phyloP scores from a whole-genome alignment of 2,329 filamentous ascomycete genomes.

The Aspergillus latus region DNA sequence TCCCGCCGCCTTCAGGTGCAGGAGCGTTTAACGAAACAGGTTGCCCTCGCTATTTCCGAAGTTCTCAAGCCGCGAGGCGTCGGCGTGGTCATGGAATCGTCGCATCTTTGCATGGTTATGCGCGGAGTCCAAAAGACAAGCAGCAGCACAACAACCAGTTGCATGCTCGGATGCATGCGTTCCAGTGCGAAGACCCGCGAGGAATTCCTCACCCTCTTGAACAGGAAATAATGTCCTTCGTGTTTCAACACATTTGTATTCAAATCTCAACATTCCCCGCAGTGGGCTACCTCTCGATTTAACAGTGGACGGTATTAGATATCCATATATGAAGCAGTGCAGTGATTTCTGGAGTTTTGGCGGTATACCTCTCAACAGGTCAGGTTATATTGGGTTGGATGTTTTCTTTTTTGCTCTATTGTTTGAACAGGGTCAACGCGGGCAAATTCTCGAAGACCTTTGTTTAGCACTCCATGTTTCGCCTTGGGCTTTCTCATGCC shows the following conservation, averaged over 20 bases:
- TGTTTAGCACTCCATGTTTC: background rate
- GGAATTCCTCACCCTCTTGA: constrained; percentile 85
- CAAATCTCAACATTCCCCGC: constrained; percentile 17
- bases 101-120: constrained; percentile 98
- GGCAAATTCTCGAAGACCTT: background rate
- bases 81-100: constrained; percentile 95
- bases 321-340: constrained; percentile 9
- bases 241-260: constrained; percentile 10
- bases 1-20: constrained; percentile 90
- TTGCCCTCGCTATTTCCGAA: constrained; percentile 89
- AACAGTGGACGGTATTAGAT: constrained; percentile 26
- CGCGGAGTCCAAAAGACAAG: constrained; percentile 92
- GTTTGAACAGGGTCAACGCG: constrained; percentile 13
- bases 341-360: constrained; percentile 37
- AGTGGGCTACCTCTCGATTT: constrained; percentile 23
- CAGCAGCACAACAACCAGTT: constrained; percentile 88
- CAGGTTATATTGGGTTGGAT: constrained; percentile 14
- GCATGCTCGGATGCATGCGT: constrained; percentile 95
- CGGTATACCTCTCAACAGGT: constrained; percentile 44
- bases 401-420: constrained; percentile 24
- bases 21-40: constrained; percentile 92
- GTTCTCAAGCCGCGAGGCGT: constrained; percentile 92
- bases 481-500: background rate
- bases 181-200: constrained; percentile 90
- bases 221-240: constrained; percentile 45